These are phyloP conservation scores for Venturia effusa DNA, from an alignment of 2,329 filamentous ascomycete genomes.

Conservation along the genomic window DNA sequence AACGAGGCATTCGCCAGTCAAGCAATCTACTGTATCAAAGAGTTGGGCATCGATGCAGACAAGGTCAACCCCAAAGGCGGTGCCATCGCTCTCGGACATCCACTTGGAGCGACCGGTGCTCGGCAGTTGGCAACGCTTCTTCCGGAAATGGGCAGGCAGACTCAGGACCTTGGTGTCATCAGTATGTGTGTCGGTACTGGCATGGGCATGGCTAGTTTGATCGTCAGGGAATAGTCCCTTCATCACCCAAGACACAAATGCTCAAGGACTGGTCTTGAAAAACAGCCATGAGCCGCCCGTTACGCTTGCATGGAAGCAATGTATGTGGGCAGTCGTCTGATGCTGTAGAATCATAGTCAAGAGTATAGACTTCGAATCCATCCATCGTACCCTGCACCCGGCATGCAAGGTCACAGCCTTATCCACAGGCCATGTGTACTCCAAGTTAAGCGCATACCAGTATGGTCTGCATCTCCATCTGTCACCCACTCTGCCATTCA, in stretches of 20 bases:
- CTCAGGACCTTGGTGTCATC: conserved; percentile 68
- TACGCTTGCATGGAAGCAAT: too few relatives aligned
- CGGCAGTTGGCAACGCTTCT: conserved; percentile 69
- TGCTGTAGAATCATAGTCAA: too few relatives aligned
- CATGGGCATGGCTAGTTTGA: conserved; percentile 43
- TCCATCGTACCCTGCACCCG: too few relatives aligned
- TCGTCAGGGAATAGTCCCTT: conserved; percentile 31
- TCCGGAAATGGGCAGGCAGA: conserved; percentile 53
- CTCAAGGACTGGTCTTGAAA: neutral
- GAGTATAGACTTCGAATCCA: too few relatives aligned
- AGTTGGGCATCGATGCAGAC: conserved; percentile 55
- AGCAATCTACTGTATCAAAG: conserved; percentile 59
- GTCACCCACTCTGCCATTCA: too few relatives aligned
- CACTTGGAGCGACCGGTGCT: conserved; percentile 78
- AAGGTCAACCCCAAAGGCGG: conserved; percentile 87
- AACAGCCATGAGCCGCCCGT: too few relatives aligned
- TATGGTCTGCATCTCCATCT: too few relatives aligned
- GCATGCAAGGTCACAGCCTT: too few relatives aligned
- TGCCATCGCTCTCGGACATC: conserved; percentile 88
- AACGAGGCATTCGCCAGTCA: conserved; percentile 69
- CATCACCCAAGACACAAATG: neutral
- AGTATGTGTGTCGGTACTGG: conserved; percentile 65
- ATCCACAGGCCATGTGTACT: too few relatives aligned
- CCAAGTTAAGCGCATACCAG: too few relatives aligned
- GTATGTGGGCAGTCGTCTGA: too few relatives aligned